Evolutionary conservation across 2,329 filamentous ascomycete genomes (phyloP).

Genomic region (Pestalotiopsis sp.): DNA sequence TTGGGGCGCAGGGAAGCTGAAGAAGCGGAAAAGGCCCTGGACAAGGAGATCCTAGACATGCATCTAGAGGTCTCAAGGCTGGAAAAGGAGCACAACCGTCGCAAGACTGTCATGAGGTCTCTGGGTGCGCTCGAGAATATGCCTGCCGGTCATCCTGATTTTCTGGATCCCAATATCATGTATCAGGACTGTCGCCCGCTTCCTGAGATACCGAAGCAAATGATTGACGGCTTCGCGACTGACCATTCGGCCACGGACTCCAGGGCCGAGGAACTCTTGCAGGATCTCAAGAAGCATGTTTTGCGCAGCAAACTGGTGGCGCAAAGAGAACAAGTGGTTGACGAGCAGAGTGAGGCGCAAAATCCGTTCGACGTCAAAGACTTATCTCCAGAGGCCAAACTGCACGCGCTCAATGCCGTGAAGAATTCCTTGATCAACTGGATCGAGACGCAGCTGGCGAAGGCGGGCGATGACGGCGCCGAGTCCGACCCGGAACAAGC

Average conservation of each 20-base stretch:
- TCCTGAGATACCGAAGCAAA: conserved; percentile 53
- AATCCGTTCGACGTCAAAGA: conserved; percentile 38
- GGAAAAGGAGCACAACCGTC: conserved; percentile 51
- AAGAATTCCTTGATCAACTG: conserved; percentile 64
- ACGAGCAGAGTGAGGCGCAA: conserved; percentile 48
- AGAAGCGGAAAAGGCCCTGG: conserved; percentile 20
- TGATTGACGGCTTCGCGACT: conserved; percentile 52
- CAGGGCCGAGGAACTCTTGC: conserved; percentile 50
- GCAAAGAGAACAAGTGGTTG: conserved; percentile 57
- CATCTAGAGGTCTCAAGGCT: conserved; percentile 55
- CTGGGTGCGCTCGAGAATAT: conserved; percentile 53
- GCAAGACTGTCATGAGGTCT: conserved; percentile 53
- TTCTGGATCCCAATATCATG: conserved; percentile 51
- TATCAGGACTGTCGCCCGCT: conserved; percentile 46
- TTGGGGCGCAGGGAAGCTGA: conserved; percentile 39
- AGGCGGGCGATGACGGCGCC: conserved; percentile 44
- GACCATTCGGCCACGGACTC: conserved; percentile 38
- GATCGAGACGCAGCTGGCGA: conserved; percentile 65
- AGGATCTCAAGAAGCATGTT: conserved; percentile 59
- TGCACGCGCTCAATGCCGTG: conserved; percentile 57
- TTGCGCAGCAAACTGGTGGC: conserved; percentile 60
- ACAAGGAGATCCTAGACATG: conserved; percentile 42
- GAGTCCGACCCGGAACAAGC: conserved; percentile 21
- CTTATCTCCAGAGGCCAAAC: conserved; percentile 40
- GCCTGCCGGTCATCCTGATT: conserved; percentile 52